These are phyloP conservation scores for Ceratobasidium sp. DNA, from an alignment of 1,284 basidiomycete species.

Conservation along the genomic window DNA sequence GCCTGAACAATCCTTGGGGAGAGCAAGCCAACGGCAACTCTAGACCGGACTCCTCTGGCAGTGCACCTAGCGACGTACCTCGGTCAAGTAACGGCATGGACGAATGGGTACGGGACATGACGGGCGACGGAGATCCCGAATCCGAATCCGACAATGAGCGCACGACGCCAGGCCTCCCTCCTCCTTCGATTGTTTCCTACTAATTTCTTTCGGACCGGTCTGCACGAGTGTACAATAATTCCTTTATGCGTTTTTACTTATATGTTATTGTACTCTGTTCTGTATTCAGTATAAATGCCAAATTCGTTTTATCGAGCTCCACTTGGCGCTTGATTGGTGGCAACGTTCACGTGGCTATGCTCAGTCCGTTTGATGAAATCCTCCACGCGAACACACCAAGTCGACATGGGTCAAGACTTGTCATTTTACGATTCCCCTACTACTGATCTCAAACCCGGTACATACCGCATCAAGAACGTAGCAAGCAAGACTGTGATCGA, in stretches of 20 bases:
- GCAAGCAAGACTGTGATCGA: neutral
- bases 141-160: no score
- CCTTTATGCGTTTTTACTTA: neutral
- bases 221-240: neutral
- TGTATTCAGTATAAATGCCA: neutral
- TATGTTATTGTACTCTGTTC: neutral
- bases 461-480: constrained; percentile 10
- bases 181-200: neutral
- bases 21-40: neutral
- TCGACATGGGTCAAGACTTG: constrained; percentile 2
- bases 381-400: neutral
- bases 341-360: no score
- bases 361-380: no score
- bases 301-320: neutral
- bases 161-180: no score
- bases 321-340: no score
- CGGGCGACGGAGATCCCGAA: constrained; percentile 6
- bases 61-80: neutral
- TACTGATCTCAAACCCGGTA: constrained; percentile 1
- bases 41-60: neutral
- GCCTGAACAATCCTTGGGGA: neutral
- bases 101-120: constrained; percentile 32
- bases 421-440: constrained; percentile 1
- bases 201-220: neutral
- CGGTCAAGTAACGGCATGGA: neutral